phyloP scores from a whole-genome alignment of 768 basidiomycete species.

The Pisolithus albus region DNA sequence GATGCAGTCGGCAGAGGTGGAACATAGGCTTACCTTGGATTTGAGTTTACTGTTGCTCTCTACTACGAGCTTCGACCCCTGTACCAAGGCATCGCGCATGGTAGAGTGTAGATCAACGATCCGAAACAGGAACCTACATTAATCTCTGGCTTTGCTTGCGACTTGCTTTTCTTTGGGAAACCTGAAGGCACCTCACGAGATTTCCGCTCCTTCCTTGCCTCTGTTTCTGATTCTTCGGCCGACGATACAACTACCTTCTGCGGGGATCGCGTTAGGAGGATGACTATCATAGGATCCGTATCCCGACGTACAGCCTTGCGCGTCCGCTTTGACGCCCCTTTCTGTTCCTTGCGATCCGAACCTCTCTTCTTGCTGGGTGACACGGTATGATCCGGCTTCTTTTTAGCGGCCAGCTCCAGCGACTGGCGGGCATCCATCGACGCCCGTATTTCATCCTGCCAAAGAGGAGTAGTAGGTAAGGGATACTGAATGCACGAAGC shows the following conservation, averaged over 20 bases:
- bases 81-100: neutral
- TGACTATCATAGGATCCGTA: neutral
- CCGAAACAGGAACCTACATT: neutral
- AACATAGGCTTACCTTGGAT: slow-evolving; percentile 16
- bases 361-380: neutral
- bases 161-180: slow-evolving; percentile 8
- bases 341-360: slow-evolving; percentile 1
- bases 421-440: neutral
- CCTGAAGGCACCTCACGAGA: slow-evolving; percentile 8
- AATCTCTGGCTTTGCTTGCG: neutral
- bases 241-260: neutral
- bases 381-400: neutral
- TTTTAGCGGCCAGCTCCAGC: neutral
- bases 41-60: slow-evolving; percentile 13
- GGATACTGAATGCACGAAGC: neutral
- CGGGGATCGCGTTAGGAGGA: neutral
- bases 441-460: too few relatives aligned
- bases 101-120: neutral
- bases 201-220: neutral
- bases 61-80: slow-evolving; percentile 8
- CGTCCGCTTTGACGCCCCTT: slow-evolving; percentile 5
- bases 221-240: neutral
- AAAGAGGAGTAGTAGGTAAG: too few relatives aligned
- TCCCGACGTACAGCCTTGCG: slow-evolving; percentile 1
- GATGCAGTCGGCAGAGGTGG: neutral